phyloP scores from a whole-genome alignment of 345 rosid species.

The Cardamine occulta region DNA sequence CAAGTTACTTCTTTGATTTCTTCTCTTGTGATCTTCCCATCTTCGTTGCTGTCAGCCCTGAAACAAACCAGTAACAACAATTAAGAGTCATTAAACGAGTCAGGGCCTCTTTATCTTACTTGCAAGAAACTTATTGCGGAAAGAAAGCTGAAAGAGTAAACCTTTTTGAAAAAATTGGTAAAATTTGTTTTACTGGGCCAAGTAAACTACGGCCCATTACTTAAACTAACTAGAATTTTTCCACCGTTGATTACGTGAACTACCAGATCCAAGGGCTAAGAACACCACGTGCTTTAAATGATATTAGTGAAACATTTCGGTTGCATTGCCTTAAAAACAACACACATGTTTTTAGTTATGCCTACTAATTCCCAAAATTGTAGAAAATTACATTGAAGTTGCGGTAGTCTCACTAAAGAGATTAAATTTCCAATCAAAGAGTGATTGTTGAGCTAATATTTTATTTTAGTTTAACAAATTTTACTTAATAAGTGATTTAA shows the following conservation, averaged over 20 bases:
- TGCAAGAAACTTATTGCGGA: constrained; percentile 37
- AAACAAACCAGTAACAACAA: neutral
- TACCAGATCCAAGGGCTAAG: constrained; percentile 43
- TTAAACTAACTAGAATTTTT: neutral
- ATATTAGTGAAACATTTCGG: neutral
- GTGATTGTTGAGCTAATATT: constrained; percentile 30
- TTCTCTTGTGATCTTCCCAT: constrained; percentile 78
- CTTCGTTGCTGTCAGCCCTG: constrained; percentile 96
- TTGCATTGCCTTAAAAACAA: neutral
- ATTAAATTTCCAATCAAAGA: constrained; percentile 17
- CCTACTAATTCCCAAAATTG: constrained; percentile 13
- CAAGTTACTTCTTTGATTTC: constrained; percentile 80
- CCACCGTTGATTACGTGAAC: constrained; percentile 39
- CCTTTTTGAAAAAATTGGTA: neutral
- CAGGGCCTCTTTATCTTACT: neutral
- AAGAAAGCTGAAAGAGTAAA: neutral
- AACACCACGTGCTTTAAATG: constrained; percentile 35
- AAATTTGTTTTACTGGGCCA: constrained; percentile 28
- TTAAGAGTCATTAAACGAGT: neutral
- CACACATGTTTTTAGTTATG: neutral
- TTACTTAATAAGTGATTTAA: constrained; percentile 4
- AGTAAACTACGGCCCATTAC: constrained; percentile 35
- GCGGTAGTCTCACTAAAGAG: constrained; percentile 20
- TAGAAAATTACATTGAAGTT: neutral
- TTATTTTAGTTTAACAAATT: neutral